A percentile compares a stretch with the other conserved stretches of the same genome.
Conservation (phyloP, 768 basidiomycete genomes). For the Leucosporidium yakuticum region DNA sequence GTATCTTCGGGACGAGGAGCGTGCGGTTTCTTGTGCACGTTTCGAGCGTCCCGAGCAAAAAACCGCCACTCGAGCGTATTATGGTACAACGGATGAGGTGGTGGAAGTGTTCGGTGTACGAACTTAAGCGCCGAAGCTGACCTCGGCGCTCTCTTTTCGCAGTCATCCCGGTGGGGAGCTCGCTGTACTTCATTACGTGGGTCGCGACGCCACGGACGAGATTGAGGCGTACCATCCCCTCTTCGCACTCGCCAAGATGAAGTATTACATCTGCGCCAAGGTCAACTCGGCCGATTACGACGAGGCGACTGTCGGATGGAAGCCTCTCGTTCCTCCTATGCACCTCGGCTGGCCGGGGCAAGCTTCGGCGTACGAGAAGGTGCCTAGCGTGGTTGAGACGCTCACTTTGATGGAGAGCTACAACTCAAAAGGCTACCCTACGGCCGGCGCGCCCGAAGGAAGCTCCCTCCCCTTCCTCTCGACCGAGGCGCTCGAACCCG, state of each 20-base stretch:
- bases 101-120: no score
- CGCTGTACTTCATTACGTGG: constrained; percentile 87
- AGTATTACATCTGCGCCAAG: constrained; percentile 62
- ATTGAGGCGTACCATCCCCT: constrained; percentile 82
- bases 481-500: constrained; percentile 40
- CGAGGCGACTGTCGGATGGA: constrained; percentile 54
- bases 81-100: no score
- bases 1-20: no score
- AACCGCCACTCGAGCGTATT: no score
- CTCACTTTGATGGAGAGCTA: neutral
- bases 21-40: no score
- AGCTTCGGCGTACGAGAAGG: constrained; percentile 36
- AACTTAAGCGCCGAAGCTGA: no score
- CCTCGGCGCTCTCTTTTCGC: constrained; percentile 25
- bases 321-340: constrained; percentile 76
- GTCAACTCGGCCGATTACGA: constrained; percentile 49
- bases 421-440: neutral
- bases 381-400: neutral
- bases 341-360: constrained; percentile 68
- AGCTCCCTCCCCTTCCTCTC: constrained; percentile 22
- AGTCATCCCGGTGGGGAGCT: constrained; percentile 85
- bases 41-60: no score
- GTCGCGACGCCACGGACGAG: constrained; percentile 90
- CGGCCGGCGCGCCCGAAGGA: constrained; percentile 3
- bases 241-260: constrained; percentile 54